Evolutionary conservation across 208 protist genomes (phyloP).

Genomic region (Trypanosoma avium): DNA sequence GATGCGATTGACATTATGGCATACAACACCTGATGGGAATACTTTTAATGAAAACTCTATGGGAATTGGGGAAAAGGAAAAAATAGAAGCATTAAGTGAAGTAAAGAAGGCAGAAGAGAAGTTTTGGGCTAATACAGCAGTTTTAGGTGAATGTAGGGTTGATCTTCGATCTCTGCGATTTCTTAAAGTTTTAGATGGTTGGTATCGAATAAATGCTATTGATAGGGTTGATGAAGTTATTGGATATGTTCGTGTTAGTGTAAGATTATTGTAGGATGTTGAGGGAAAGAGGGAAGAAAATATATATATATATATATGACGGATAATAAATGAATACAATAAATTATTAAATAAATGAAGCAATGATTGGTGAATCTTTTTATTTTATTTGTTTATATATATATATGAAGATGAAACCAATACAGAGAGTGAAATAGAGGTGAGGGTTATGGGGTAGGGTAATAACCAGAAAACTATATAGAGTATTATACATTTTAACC

Average conservation of each 20-base stretch:
- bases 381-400: too few species aligned
- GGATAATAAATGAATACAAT: background rate
- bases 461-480: too few species aligned
- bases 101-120: constrained; percentile 34
- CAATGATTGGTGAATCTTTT: too few species aligned
- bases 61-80: too few species aligned
- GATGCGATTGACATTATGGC: constrained; percentile 64
- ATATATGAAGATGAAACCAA: too few species aligned
- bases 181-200: constrained; percentile 63
- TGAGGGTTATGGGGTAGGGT: too few species aligned
- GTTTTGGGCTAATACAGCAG: constrained; percentile 67
- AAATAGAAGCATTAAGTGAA: background rate
- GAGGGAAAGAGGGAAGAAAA: background rate
- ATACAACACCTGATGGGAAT: constrained; percentile 10
- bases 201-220: constrained; percentile 54
- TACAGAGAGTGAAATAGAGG: too few species aligned
- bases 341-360: too few species aligned
- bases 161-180: constrained; percentile 81
- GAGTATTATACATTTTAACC: too few species aligned
- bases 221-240: constrained; percentile 39
- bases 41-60: too few species aligned
- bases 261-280: constrained; percentile 31
- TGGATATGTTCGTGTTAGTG: constrained; percentile 66
- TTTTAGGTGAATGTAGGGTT: constrained; percentile 66
- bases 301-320: background rate